Evolutionary conservation across 225 moss, liverwort and hornwort species (phyloP), one percentile per base, ranked within the genome.

Genomic region (Bryum argenteum): DNA sequence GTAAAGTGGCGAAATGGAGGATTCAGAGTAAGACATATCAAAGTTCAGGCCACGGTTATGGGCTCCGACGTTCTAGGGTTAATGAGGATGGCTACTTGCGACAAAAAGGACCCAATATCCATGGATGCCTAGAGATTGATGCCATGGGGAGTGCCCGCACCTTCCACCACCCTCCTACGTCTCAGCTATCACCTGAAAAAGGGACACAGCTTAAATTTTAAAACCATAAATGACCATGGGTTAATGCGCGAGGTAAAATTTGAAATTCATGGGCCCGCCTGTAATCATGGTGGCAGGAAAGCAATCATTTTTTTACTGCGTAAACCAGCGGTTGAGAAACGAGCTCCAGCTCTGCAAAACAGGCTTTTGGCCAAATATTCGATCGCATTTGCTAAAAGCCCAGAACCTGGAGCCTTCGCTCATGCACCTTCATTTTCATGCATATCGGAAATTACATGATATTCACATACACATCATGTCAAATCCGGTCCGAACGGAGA

Each of bases 241-340:
- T 48, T 48, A 48, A 61, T 61, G 1, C 15, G 1, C 11, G 9
- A 33, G 33, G 51, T 58, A 33, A 67, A 33, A 17, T 73, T 44
- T 8, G 3, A 18, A 9, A 7, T 47, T 1, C 15, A 1, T 8
- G 41, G 67, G 26, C 8, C 78, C 39, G 41, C 39, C 52, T 42
- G 43, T n/a, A 58, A 57, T 63, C 63, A 74, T 70, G 57, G 21
- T 14, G 0, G 0, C 18, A 47, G 11, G n/a, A 40, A 40, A 14
- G 22, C 51, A 28, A 43, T 33, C 54, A 51, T 50, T 65, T 38
- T 65, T 58, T 60, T 65, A 43, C 58, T 52, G 20, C 9, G 26
- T 65, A 5, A 75, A 79, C 59, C 65, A 19, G 75, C 65, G 75
- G 75, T 59, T 9, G 15, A 59, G 64, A 68, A 44, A 1, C n/a